Evolutionary conservation across 129 eudicot genomes (phyloP), one percentile per base, ranked within the genome.

Genomic region (Flaveria robusta): DNA sequence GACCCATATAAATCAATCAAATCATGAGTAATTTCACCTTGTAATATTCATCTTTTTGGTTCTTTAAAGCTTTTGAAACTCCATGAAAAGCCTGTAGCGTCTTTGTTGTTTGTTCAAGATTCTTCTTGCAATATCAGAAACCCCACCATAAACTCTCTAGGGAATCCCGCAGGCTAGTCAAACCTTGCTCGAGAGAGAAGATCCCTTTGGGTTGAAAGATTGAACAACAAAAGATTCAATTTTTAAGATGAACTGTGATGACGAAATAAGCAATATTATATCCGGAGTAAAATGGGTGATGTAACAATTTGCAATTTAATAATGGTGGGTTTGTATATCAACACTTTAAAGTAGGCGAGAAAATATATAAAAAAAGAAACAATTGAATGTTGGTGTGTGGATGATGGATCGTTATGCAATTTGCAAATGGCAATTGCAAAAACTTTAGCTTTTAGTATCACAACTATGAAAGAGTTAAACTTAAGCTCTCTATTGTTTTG

Each of bases 141-240:
- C 81, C 84, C 84, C 81, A 56, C 84, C 42, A 71, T 45, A 20
- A 59, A 60, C 83, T 71, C 77, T 60, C 77, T 81, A 67, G 83
- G 85, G 80, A 84, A 76, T 84, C 83, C 70, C 77, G 58, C 49
- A 74, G 54, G 59, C 71, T 75, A 60, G 84, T 81, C 84, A 59
- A 81, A 81, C 84, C 63, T 27, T 58, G 56, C 74, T 29, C 64
- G 45, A 47, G 23, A 79, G 51, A 78, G 72, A 45, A 20, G 71
- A 56, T 74, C 18, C 67, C n/a, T 56, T 73, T 42, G 54, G 46
- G 37, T 24, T 31, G 70, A 81, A 56, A 68, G 66, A 47, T 58
- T 62, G 13, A 56, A 45, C 66, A 18, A 54, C 41, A 70, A 65
- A 66, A 82, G 74, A 82, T 71, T 72, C 77, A 64, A 82, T 72